Conservation (phyloP, 805 yeast genomes). For the Pichia manshurica region DNA sequence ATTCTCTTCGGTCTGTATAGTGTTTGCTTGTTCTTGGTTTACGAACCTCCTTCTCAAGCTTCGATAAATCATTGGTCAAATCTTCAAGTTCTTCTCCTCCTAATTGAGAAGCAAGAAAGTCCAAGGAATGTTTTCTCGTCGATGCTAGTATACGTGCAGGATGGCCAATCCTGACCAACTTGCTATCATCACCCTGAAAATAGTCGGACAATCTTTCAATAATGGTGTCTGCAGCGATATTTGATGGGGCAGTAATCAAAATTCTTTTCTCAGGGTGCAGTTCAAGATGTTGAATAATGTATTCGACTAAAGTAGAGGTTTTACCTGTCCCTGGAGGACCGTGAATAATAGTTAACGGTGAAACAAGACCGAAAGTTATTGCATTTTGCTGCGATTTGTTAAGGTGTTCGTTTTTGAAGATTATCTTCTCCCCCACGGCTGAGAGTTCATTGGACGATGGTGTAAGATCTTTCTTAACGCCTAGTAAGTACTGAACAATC, state of each 20-base stretch:
- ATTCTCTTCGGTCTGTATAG: conserved; percentile 56
- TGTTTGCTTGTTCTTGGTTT: conserved; percentile 33
- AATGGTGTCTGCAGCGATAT: conserved; percentile 86
- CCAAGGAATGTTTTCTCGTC: conserved; percentile 68
- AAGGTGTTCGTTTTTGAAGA: conserved; percentile 39
- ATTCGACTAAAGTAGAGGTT: conserved; percentile 79
- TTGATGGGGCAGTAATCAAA: conserved; percentile 90
- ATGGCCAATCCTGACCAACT: conserved; percentile 81
- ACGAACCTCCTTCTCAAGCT: conserved; percentile 40
- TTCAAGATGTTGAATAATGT: conserved; percentile 61
- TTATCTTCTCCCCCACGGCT: not conserved
- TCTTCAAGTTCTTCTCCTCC: conserved; percentile 60
- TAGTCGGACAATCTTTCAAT: conserved; percentile 56
- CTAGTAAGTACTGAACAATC: conserved; percentile 44
- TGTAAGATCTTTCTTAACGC: conserved; percentile 32
- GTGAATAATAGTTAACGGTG: conserved; percentile 52
- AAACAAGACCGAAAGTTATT: conserved; percentile 58
- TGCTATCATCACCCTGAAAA: conserved; percentile 31
- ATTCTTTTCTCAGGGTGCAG: conserved; percentile 38
- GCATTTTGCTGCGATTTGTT: conserved; percentile 74
- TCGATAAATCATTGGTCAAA: conserved; percentile 10
- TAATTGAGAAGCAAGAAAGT: conserved; percentile 55
- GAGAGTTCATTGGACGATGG: conserved; percentile 17
- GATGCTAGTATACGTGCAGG: conserved; percentile 75
- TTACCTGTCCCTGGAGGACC: conserved; percentile 86